A percentile compares a stretch with the other conserved stretches of the same genome.
phyloP scores from a whole-genome alignment of 306 rosid species.

The Vicia sativa region DNA sequence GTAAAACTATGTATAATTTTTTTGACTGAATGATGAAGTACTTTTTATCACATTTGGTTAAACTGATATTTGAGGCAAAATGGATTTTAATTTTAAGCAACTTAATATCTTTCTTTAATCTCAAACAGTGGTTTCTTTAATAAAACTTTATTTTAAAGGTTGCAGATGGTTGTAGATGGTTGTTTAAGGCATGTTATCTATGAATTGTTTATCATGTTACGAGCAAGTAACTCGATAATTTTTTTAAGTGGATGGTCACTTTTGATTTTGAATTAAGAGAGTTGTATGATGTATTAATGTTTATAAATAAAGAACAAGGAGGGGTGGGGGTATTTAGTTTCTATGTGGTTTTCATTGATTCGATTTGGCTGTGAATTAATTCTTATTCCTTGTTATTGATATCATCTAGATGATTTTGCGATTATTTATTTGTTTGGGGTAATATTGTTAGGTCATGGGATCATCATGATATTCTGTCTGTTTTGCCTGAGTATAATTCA shows the following conservation, averaged over 20 bases:
- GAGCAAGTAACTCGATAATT: background rate
- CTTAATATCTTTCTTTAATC: background rate
- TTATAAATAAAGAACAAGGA: background rate
- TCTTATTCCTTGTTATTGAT: background rate
- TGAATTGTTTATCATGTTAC: background rate
- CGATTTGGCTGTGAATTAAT: slow-evolving; percentile 1
- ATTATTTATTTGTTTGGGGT: background rate
- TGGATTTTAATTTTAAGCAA: background rate
- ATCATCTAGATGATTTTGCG: slow-evolving; percentile 20
- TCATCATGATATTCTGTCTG: slow-evolving; percentile 86
- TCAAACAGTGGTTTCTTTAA: background rate
- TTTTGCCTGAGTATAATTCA: slow-evolving; percentile 79
- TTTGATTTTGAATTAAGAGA: slow-evolving; percentile 3
- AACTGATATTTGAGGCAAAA: background rate
- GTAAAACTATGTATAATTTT: background rate
- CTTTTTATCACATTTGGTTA: background rate
- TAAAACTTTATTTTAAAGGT: slow-evolving; percentile 7
- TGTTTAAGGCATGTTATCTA: background rate
- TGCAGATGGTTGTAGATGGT: background rate
- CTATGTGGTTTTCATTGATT: slow-evolving; percentile 3
- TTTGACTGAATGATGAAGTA: background rate
- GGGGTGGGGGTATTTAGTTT: background rate
- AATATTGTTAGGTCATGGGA: slow-evolving; percentile 80
- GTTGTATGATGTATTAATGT: background rate
- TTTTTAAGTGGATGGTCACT: background rate